Evolutionary conservation across 192 early-diverging fungal genomes (phyloP).

Genomic region (Backusella liffmaniae): DNA sequence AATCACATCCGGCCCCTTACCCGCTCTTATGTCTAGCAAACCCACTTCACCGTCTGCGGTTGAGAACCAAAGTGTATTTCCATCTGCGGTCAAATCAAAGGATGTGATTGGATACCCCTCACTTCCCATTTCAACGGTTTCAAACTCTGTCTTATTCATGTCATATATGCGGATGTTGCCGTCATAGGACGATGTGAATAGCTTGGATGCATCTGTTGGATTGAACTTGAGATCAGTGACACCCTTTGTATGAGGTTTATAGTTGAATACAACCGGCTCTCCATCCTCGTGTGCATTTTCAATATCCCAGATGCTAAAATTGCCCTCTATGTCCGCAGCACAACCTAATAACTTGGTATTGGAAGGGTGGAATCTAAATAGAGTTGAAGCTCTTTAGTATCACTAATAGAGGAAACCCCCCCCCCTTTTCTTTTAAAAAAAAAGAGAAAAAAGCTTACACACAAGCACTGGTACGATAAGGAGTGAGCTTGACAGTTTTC

Average conservation of each 20-base stretch:
- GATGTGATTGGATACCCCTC: slow-evolving; percentile 32
- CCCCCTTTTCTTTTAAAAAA: neutral
- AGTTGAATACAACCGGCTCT: slow-evolving; percentile 51
- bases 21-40: slow-evolving; percentile 48
- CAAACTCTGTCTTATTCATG: slow-evolving; percentile 52
- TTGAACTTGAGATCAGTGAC: slow-evolving; percentile 52
- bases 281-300: slow-evolving; percentile 38
- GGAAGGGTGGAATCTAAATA: slow-evolving; percentile 54
- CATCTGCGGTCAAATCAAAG: slow-evolving; percentile 33
- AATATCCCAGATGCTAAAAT: slow-evolving; percentile 61
- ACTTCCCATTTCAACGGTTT: slow-evolving; percentile 37
- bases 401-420: too few relatives aligned
- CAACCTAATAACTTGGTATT: slow-evolving; percentile 49
- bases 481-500: slow-evolving; percentile 51
- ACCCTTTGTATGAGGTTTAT: slow-evolving; percentile 50
- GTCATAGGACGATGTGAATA: slow-evolving; percentile 59
- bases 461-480: slow-evolving; percentile 42
- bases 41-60: slow-evolving; percentile 53
- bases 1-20: slow-evolving; percentile 13
- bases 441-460: slow-evolving; percentile 18
- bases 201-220: slow-evolving; percentile 42
- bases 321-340: slow-evolving; percentile 49
- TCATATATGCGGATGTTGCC: slow-evolving; percentile 60
- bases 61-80: slow-evolving; percentile 47
- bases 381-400: neutral